phyloP scores from a whole-genome alignment of 148 eudicot species.

The Amaranthus palmeri region DNA sequence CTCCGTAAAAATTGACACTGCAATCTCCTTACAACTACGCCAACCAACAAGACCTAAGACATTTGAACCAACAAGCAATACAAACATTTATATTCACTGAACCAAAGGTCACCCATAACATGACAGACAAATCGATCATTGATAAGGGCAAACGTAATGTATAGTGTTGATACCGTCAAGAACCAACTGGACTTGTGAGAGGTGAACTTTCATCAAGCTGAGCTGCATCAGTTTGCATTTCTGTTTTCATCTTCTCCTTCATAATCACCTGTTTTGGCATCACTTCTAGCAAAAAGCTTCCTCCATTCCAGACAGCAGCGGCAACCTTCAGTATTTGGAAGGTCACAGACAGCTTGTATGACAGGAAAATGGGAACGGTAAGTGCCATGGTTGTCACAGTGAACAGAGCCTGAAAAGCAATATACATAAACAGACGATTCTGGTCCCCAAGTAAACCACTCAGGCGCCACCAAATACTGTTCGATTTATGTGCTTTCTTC shows the following conservation, averaged over 20 bases:
- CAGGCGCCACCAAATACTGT: constrained; percentile 88
- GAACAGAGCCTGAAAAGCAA: constrained; percentile 65
- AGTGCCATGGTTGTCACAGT: constrained; percentile 93
- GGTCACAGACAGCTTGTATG: constrained; percentile 53
- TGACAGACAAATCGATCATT: neutral
- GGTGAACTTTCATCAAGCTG: constrained; percentile 18
- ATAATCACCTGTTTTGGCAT: constrained; percentile 81
- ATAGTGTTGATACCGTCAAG: neutral
- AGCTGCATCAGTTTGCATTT: constrained; percentile 29
- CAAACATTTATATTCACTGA: neutral
- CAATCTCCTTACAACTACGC: too few species aligned
- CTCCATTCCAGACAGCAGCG: constrained; percentile 92
- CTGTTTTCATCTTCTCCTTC: constrained; percentile 71
- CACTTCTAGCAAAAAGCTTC: constrained; percentile 77
- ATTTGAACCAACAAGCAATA: neutral
- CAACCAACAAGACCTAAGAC: too few species aligned
- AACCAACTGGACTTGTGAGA: constrained; percentile 8
- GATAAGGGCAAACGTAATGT: neutral
- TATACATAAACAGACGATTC: constrained; percentile 80
- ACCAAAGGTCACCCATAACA: neutral
- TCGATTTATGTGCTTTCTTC: constrained; percentile 91
- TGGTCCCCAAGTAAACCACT: constrained; percentile 89
- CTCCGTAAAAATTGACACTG: too few species aligned
- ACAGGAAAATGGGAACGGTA: constrained; percentile 84
- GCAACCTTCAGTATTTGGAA: constrained; percentile 86